phyloP scores from a whole-genome alignment of 352 stramenopile species.

The Globisporangium cederbergense region DNA sequence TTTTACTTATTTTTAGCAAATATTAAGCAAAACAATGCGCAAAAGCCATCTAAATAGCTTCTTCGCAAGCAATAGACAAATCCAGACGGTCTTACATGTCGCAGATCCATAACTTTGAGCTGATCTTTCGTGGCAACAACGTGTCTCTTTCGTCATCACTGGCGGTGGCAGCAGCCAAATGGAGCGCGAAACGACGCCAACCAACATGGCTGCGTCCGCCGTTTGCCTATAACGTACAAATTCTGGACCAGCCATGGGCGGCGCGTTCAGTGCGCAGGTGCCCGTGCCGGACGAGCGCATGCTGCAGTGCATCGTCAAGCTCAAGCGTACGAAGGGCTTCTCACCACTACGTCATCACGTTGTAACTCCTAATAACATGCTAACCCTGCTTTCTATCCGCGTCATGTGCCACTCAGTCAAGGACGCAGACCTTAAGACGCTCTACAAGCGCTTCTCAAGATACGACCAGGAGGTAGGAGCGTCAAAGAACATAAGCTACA shows the following conservation, averaged over 20 bases:
- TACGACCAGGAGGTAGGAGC: constrained; percentile 60
- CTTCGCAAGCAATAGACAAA: not conserved
- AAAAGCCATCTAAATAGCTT: not conserved
- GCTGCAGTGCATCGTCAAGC: constrained; percentile 64
- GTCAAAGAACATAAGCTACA: too few relatives aligned
- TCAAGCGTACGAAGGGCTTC: constrained; percentile 36
- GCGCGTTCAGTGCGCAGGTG: constrained; percentile 42
- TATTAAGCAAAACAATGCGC: not conserved
- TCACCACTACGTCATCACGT: not conserved
- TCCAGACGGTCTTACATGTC: not conserved
- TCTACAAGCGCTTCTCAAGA: constrained; percentile 57
- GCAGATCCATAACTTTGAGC: not conserved
- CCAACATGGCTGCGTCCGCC: not conserved
- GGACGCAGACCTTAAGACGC: constrained; percentile 44
- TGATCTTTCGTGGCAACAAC: not conserved
- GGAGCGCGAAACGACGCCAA: not conserved
- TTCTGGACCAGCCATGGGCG: constrained; percentile 30
- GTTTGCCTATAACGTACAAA: not conserved
- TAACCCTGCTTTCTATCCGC: not conserved
- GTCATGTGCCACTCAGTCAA: constrained; percentile 30
- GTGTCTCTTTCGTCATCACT: constrained; percentile 6
- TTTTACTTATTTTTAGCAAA: not conserved
- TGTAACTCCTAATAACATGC: not conserved
- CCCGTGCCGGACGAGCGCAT: constrained; percentile 62
- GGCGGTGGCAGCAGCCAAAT: constrained; percentile 6